These are phyloP conservation scores for Enteropsectra breve DNA, from an alignment of 371 early-diverging fungal species.

Conservation along the genomic window DNA sequence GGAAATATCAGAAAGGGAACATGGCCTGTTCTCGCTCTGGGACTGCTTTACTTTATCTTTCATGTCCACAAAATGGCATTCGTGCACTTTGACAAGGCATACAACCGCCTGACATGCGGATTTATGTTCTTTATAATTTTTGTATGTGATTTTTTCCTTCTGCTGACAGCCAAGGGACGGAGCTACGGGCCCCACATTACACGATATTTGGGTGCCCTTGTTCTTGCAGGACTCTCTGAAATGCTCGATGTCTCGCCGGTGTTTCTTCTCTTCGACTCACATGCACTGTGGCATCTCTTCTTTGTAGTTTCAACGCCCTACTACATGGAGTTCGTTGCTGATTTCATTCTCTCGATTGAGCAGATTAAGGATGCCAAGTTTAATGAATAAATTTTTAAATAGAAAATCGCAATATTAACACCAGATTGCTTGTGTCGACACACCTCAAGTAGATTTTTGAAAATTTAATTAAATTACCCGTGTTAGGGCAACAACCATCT, in stretches of 20 bases:
- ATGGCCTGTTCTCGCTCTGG: neutral
- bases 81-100: constrained; percentile 50
- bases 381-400: no score
- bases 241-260: constrained; percentile 47
- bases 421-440: no score
- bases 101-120: constrained; percentile 39
- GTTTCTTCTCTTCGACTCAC: constrained; percentile 49
- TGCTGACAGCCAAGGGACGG: constrained; percentile 11
- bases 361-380: no score
- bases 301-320: neutral
- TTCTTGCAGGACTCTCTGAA: constrained; percentile 39
- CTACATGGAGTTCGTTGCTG: neutral
- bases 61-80: constrained; percentile 47
- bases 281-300: constrained; percentile 50
- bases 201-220: constrained; percentile 24
- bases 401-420: no score
- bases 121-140: constrained; percentile 26
- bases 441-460: no score
- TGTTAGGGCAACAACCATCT: no score
- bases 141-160: constrained; percentile 19
- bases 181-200: constrained; percentile 14
- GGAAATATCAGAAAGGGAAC: neutral
- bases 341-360: no score
- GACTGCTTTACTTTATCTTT: constrained; percentile 21
- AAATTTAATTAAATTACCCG: no score